Conservation (phyloP, 2,329 filamentous ascomycete species). For the Sporothrix brasiliensis region DNA sequence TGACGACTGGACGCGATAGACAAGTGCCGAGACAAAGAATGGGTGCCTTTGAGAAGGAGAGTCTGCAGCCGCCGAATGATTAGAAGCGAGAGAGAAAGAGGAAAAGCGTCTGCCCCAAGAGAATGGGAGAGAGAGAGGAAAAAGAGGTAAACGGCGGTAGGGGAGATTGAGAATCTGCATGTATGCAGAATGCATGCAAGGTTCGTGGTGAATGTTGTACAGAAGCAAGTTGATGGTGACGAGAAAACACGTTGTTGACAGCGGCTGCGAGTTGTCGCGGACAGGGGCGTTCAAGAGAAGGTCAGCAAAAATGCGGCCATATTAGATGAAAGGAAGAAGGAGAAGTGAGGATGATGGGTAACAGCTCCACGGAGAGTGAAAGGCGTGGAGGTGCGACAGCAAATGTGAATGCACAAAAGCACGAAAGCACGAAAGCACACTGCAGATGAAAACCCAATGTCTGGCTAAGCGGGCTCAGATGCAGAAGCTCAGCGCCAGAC, state of each 20-base stretch:
- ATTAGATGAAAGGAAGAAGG: too few species aligned
- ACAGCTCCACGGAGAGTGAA: slow-evolving; percentile 1
- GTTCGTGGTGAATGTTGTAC: neutral
- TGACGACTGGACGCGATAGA: neutral
- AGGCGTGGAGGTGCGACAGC: neutral
- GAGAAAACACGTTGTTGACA: slow-evolving; percentile 24
- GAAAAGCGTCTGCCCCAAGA: slow-evolving; percentile 16
- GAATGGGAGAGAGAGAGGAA: neutral
- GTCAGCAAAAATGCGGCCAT: slow-evolving; percentile 14
- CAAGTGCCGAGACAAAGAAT: neutral
- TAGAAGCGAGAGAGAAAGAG: neutral
- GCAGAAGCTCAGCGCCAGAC: slow-evolving; percentile 50
- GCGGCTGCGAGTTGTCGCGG: slow-evolving; percentile 14
- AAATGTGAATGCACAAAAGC: too few species aligned
- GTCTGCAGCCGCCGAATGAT: slow-evolving; percentile 27
- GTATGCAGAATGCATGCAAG: neutral
- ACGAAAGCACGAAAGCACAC: neutral
- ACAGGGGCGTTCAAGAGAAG: slow-evolving; percentile 1
- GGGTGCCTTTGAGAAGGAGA: too few species aligned
- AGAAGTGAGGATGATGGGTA: neutral
- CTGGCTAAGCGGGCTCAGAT: slow-evolving; percentile 30
- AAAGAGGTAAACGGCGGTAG: neutral
- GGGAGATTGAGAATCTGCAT: slow-evolving; percentile 16
- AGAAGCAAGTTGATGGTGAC: slow-evolving; percentile 1
- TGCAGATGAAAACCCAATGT: neutral